Conservation (phyloP, 768 basidiomycete species). For the Phaeotremella fagi region DNA sequence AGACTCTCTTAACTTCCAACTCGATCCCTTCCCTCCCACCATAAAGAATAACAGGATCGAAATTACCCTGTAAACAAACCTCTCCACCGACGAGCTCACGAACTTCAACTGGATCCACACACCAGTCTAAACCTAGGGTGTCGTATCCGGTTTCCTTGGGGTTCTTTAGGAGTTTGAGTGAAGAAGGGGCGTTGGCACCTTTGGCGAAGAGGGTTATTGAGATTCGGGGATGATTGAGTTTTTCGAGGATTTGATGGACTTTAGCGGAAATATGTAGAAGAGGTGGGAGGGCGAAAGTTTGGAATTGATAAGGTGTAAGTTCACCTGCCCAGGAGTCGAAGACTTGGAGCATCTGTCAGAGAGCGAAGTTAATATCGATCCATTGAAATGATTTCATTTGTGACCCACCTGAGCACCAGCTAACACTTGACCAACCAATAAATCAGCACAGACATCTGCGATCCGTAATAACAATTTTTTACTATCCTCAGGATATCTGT, state of each 20-base stretch:
- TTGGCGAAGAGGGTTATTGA: conserved; percentile 94
- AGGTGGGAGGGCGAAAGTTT: conserved; percentile 74
- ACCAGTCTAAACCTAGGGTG: conserved; percentile 88
- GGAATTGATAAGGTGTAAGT: conserved; percentile 81
- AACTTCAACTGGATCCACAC: conserved; percentile 69
- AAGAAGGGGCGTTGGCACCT: conserved; percentile 66
- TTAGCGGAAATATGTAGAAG: conserved; percentile 65
- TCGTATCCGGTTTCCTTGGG: conserved; percentile 64
- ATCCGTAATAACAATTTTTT: conserved; percentile 70
- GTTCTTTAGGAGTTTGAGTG: conserved; percentile 59
- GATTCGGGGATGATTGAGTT: conserved; percentile 56
- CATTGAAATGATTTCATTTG: too few relatives aligned
- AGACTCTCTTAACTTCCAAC: conserved; percentile 74
- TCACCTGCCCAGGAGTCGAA: conserved; percentile 97
- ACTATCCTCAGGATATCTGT: conserved; percentile 79
- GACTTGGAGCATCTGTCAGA: conserved; percentile 75
- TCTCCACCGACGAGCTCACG: conserved; percentile 56
- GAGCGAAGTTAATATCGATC: neutral
- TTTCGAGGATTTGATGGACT: conserved; percentile 60
- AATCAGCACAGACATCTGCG: conserved; percentile 84
- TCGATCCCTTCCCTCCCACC: conserved; percentile 84
- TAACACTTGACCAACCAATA: conserved; percentile 83
- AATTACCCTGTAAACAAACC: conserved; percentile 68
- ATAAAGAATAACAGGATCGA: conserved; percentile 82
- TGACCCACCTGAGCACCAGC: conserved; percentile 86